Evolutionary conservation across 768 basidiomycete species (phyloP).

Genomic region (Coprinopsis sp.): DNA sequence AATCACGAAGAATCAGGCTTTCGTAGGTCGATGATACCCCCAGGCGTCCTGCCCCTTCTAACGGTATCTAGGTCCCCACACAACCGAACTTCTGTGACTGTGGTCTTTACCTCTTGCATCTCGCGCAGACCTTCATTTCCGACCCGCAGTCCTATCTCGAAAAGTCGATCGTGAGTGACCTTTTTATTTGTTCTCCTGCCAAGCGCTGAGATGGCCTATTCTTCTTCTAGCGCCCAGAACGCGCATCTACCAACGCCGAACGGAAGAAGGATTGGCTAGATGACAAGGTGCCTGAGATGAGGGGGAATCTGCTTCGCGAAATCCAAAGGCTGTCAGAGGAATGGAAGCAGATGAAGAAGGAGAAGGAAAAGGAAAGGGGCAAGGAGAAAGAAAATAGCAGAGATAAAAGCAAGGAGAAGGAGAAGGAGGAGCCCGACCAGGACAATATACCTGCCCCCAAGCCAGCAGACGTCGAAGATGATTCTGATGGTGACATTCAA

Average conservation of each 20-base stretch:
- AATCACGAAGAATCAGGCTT: constrained; percentile 41
- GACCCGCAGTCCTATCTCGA: constrained; percentile 49
- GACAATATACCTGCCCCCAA: too few species aligned
- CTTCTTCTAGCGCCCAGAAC: too few species aligned
- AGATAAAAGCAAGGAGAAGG: constrained; percentile 4
- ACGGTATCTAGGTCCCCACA: constrained; percentile 62
- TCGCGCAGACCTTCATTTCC: constrained; percentile 70
- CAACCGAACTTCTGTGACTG: constrained; percentile 93
- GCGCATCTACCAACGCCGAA: constrained; percentile 31
- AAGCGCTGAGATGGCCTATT: too few species aligned
- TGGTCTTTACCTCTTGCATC: constrained; percentile 88
- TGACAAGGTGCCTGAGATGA: constrained; percentile 38
- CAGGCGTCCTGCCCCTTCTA: neutral
- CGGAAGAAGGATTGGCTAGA: constrained; percentile 52
- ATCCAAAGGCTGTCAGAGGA: constrained; percentile 47
- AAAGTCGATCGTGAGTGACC: constrained; percentile 41
- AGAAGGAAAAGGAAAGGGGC: constrained; percentile 30
- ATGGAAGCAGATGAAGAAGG: constrained; percentile 45
- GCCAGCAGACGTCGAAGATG: neutral
- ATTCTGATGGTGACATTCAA: neutral
- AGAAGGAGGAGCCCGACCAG: constrained; percentile 3
- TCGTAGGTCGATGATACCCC: constrained; percentile 34
- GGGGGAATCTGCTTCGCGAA: constrained; percentile 38
- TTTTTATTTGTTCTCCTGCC: constrained; percentile 1
- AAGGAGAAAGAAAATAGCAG: constrained; percentile 11